Percentiles rank a stretch among this genome's conserved stretches.
phyloP scores from a whole-genome alignment of 441 rosid genomes.

The Macaranga tanarius region DNA sequence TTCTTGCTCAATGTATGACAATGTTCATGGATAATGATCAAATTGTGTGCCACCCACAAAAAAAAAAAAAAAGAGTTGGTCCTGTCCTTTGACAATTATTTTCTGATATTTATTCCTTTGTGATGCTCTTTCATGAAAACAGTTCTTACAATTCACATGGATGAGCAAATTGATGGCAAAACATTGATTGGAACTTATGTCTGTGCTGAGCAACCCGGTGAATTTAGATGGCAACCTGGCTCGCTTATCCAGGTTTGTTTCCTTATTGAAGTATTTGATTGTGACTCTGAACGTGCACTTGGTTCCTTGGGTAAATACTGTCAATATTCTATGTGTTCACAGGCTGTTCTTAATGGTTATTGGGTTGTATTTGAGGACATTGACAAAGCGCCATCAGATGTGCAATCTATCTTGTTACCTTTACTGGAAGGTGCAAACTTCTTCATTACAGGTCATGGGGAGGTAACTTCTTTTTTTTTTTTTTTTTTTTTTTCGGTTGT shows the following conservation, averaged over 20 bases:
- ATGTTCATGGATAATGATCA: background rate
- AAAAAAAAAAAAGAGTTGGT: no score
- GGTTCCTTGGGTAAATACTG: conserved; percentile 4
- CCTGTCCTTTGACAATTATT: background rate
- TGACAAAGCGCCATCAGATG: conserved; percentile 93
- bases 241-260: conserved; percentile 87
- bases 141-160: conserved; percentile 93
- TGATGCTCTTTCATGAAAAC: conserved; percentile 15
- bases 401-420: conserved; percentile 77
- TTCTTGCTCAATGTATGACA: background rate
- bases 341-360: conserved; percentile 80
- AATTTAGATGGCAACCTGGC: conserved; percentile 98
- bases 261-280: conserved; percentile 10
- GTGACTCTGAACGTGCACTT: conserved; percentile 15
- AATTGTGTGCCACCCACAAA: background rate
- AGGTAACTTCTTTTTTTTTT: conserved; percentile 45
- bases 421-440: conserved; percentile 77
- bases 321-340: conserved; percentile 25
- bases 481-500: conserved; percentile 6
- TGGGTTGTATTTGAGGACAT: conserved; percentile 99
- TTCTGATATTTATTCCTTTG: conserved; percentile 18
- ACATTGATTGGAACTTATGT: conserved; percentile 90
- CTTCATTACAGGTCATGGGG: conserved; percentile 72
- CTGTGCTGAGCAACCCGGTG: conserved; percentile 96
- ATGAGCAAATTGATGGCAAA: conserved; percentile 98